Evolutionary conservation across 2,329 filamentous ascomycete genomes (phyloP), one percentile per base, ranked within the genome.

Genomic region (Botrytis paeoniae): DNA sequence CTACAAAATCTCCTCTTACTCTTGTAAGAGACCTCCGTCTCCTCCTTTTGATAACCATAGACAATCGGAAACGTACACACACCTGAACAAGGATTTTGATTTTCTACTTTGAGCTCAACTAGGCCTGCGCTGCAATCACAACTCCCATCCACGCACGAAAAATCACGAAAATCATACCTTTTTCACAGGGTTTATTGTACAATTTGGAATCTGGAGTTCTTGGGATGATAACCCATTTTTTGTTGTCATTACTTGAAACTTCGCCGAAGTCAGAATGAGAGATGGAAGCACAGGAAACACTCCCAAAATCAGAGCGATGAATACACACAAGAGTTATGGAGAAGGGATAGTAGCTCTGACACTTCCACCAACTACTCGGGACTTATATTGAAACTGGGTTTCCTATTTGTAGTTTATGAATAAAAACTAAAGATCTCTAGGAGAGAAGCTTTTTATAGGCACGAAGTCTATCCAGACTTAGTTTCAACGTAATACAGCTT

Each of bases 231-330:
- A n/a, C 0, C 1, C 2, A 1, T 3, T 51, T n/a, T n/a, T n/a
- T n/a, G 1, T n/a, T 51, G 25, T 51, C 4, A n/a, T 3, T 51
- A 14, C 7, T 51, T 1, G 7, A 3, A 0, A 7, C 5, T 14
- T 14, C 5, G 12, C 5, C 4, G 1, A 14, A n/a, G 0, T 14
- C 3, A 14, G 25, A 14, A 5, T 51, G 4, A 4, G 12, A n/a
- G 0, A n/a, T n/a, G 5, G 25, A n/a, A 51, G 48, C 1, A 51
- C 0, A n/a, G 0, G 1, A 16, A 0, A 1, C 0, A 14, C 0
- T 14, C 25, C 25, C 14, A 14, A 0, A 14, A 16, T n/a, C 3
- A 7, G 25, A 7, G 4, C 2, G 0, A 14, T 14, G 1, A 51
- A n/a, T 14, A 7, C 20, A 16, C 0, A 3, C 2, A 16, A 51